Evolutionary conservation across 129 eudicot genomes (phyloP), one percentile per base, ranked within the genome.

Genomic region (Kitagawia praeruptora): DNA sequence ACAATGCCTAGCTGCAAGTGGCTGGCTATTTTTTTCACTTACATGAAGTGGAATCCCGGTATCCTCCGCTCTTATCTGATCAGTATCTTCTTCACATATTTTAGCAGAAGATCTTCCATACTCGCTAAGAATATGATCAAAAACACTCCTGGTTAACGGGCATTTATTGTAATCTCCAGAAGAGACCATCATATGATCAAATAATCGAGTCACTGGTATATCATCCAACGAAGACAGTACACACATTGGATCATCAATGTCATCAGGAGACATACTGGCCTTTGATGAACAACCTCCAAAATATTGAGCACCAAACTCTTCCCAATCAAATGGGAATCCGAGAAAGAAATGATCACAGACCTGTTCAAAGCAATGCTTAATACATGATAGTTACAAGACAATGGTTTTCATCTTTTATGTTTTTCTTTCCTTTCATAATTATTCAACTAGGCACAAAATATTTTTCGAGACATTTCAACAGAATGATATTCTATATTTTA

Each of bases 321-420:
- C 86, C 97, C 93, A 91, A 83, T 72, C 53, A 83, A 25, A 83
- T 4, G 97, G 97, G 83, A 91, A 91, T 79, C 93, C 97, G 41
- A 67, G 49, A 63, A 51, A 75, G 82, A 91, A 91, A 80, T 74
- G 74, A 56, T 84, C 56, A 44, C 90, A 85, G 40, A 89, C 86
- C 97, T 91, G 90, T 51, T 61, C 12, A 80, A 77, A 16, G 27
- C 0, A 67, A 67, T 31, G 41, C 19, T 27, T 67, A 67, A 67
- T 67, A 67, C 23, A 31, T 23, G 73, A 3, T 67, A 16, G 8
- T 67, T 67, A 31, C 23, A 67, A 31, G 73, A 31, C 40, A 5
- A 12, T 4, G 73, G 42, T 67, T 34, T 67, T n/a, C 31, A 25
- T 11, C 16, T 11, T 61, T 4, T 18, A 18, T 27, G 0, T 63